phyloP scores from a whole-genome alignment of 495 filamentous ascomycete genomes.

The Podospora didyma region DNA sequence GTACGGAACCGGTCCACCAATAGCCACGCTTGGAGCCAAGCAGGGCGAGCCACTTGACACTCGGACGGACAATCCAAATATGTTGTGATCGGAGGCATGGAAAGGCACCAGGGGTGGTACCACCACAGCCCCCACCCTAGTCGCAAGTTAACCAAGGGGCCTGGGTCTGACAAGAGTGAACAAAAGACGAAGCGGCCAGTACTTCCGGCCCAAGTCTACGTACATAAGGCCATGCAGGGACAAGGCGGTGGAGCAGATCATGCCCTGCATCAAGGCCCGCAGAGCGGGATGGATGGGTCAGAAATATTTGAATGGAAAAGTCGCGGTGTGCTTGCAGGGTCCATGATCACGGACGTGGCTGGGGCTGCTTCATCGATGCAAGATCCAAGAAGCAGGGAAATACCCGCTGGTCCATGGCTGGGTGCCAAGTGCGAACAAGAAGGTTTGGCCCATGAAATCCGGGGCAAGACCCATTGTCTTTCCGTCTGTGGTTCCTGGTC shows the following conservation, averaged over 20 bases:
- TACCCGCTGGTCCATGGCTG: neutral
- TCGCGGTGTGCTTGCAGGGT: neutral
- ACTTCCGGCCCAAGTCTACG: neutral
- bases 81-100: neutral
- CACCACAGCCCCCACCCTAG: neutral
- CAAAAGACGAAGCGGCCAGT: neutral
- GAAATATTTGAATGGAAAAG: neutral
- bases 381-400: neutral
- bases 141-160: neutral
- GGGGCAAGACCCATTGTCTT: constrained; percentile 1
- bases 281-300: neutral
- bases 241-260: constrained; percentile 5
- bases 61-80: neutral
- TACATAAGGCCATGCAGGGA: neutral
- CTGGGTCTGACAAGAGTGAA: neutral
- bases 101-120: neutral
- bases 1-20: constrained; percentile 2
- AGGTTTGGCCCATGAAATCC: constrained; percentile 5
- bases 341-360: constrained; percentile 1
- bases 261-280: constrained; percentile 8
- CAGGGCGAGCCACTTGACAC: constrained; percentile 2
- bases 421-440: neutral
- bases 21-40: neutral
- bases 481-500: constrained; percentile 1
- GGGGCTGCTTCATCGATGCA: constrained; percentile 10